These are phyloP conservation scores for Agastache rugosa DNA, from an alignment of 257 asterid genomes.

Conservation along the genomic window DNA sequence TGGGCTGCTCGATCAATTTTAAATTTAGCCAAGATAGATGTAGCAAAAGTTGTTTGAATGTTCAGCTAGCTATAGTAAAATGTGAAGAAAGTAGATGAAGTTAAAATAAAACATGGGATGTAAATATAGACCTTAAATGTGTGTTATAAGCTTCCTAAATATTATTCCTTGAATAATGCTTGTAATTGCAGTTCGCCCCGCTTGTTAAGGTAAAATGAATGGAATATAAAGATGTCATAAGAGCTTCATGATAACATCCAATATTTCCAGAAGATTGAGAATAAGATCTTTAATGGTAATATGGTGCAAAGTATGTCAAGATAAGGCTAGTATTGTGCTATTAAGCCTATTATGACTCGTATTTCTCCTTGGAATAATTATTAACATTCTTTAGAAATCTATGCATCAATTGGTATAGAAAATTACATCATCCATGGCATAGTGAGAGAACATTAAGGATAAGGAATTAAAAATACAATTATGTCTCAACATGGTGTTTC, in stretches of 20 bases:
- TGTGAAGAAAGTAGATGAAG: neutral
- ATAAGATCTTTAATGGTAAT: neutral
- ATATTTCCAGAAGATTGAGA: constrained; percentile 10
- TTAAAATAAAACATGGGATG: neutral
- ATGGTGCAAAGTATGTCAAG: constrained; percentile 1
- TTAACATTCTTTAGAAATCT: neutral
- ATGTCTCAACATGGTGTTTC: neutral
- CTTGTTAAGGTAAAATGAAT: neutral
- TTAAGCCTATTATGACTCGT: neutral
- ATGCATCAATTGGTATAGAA: neutral
- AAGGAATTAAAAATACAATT: neutral
- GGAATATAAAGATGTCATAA: neutral
- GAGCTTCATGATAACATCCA: neutral
- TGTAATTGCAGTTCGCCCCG: neutral
- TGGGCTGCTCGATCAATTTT: neutral
- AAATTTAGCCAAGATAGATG: neutral
- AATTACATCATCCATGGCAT: neutral
- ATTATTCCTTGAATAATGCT: neutral
- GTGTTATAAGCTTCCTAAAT: neutral
- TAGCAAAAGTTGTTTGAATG: neutral
- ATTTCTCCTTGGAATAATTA: neutral
- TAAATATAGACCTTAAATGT: neutral
- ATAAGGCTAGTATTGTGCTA: neutral
- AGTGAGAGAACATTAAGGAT: neutral
- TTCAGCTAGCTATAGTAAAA: constrained; percentile 17